Percentiles rank a stretch among this genome's conserved stretches.
Evolutionary conservation across 2,329 filamentous ascomycete species (phyloP).

Genomic region (Hypoxylon sp.): DNA sequence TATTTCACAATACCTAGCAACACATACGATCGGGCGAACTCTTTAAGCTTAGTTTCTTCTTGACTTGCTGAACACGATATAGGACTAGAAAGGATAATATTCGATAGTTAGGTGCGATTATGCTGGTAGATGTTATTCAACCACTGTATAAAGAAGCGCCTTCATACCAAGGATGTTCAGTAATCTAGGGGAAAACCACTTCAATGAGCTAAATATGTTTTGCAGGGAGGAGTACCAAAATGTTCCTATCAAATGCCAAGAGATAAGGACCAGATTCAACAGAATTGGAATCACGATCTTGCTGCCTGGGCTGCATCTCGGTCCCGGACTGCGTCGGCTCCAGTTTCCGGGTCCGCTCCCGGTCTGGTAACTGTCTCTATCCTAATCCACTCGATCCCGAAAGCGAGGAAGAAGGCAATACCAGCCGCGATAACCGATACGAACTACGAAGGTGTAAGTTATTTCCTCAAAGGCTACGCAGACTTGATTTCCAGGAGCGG

Average conservation of each 20-base stretch:
- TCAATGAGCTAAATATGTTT: neutral
- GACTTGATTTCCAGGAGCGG: neutral
- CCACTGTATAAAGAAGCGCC: neutral
- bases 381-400: constrained; percentile 16
- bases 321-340: neutral
- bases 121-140: too few relatives aligned
- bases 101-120: too few relatives aligned
- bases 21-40: neutral
- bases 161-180: neutral
- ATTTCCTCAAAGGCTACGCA: neutral
- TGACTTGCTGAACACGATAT: too few relatives aligned
- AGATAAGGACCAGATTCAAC: neutral
- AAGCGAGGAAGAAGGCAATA: constrained; percentile 9
- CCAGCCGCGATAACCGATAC: constrained; percentile 13
- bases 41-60: too few relatives aligned
- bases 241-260: neutral
- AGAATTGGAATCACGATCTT: neutral
- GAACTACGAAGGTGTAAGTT: constrained; percentile 8
- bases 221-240: neutral
- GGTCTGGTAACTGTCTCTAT: constrained; percentile 4
- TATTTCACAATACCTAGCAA: neutral
- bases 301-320: neutral
- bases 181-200: too few relatives aligned
- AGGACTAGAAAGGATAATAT: too few relatives aligned
- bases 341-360: constrained; percentile 1